Conservation (phyloP, 2,329 filamentous ascomycete genomes). For the Verticillium dahliae region DNA sequence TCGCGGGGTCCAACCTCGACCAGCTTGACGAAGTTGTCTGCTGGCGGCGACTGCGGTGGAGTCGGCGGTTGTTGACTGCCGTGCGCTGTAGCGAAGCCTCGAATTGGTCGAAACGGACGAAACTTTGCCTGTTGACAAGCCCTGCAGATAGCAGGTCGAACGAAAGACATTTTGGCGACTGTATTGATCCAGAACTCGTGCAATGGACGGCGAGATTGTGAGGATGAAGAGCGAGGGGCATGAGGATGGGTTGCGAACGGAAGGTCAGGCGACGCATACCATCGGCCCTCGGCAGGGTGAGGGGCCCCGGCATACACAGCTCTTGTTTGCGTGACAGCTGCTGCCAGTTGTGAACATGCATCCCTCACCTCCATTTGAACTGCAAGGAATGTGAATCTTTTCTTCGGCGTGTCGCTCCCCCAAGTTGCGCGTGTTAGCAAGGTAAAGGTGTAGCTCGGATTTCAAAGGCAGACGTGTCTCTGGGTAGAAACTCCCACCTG, state of each 20-base stretch:
- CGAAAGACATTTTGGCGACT: conserved; percentile 21
- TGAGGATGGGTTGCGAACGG: not conserved
- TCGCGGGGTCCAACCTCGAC: conserved; percentile 82
- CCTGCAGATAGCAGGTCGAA: conserved; percentile 30
- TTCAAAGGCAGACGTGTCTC: too few relatives aligned
- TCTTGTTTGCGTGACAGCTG: too few relatives aligned
- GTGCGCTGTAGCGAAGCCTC: conserved; percentile 34
- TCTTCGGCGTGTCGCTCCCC: too few relatives aligned
- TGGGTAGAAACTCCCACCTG: too few relatives aligned
- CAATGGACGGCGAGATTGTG: not conserved
- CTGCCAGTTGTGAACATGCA: too few relatives aligned
- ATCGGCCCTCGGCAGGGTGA: not conserved
- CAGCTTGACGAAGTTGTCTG: conserved; percentile 49
- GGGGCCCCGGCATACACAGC: not conserved
- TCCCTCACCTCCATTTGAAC: too few relatives aligned
- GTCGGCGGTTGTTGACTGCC: conserved; percentile 6
- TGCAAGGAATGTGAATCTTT: too few relatives aligned
- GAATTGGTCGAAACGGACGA: conserved; percentile 19
- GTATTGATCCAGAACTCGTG: not conserved
- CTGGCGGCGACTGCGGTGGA: conserved; percentile 12
- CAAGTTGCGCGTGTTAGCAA: too few relatives aligned
- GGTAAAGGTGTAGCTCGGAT: too few relatives aligned
- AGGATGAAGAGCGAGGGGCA: not conserved
- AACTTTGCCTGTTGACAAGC: conserved; percentile 25
- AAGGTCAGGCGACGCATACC: not conserved